A percentile compares a stretch with the other conserved stretches of the same genome.
Evolutionary conservation across 306 rosid genomes (phyloP).

Genomic region (Pyrus betulifolia): DNA sequence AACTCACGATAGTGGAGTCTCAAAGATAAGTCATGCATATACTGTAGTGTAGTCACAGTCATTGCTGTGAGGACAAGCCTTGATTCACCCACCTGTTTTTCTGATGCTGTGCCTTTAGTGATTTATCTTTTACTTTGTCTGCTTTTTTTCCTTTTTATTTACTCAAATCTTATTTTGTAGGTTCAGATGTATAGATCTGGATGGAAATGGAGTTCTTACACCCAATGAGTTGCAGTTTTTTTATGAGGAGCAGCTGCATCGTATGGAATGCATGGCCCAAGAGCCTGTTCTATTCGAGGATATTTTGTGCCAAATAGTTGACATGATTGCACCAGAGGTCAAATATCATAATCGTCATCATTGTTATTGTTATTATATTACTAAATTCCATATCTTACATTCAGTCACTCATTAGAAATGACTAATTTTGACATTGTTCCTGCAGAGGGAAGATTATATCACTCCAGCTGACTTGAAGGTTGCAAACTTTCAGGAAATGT

Average conservation of each 20-base stretch:
- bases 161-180: conserved; percentile 35
- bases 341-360: background rate
- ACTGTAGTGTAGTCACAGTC: background rate
- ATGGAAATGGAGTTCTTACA: conserved; percentile 86
- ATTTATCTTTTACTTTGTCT: background rate
- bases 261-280: conserved; percentile 99
- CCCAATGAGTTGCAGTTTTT: conserved; percentile 90
- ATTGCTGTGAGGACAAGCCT: background rate
- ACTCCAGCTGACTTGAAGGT: conserved; percentile 67
- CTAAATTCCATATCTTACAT: background rate
- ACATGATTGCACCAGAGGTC: conserved; percentile 92
- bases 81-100: background rate
- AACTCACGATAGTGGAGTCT: background rate
- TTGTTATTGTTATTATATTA: background rate
- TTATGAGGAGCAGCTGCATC: conserved; percentile 98
- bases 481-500: conserved; percentile 89
- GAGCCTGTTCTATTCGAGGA: conserved; percentile 96
- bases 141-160: background rate
- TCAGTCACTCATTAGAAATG: conserved; percentile 6
- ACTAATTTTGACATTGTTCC: conserved; percentile 7
- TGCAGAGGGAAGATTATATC: conserved; percentile 71
- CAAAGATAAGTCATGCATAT: background rate
- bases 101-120: background rate
- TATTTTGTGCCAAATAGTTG: conserved; percentile 90
- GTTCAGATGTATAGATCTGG: conserved; percentile 97